phyloP scores from a whole-genome alignment of 1,284 basidiomycete genomes.

The Puccinia horiana region DNA sequence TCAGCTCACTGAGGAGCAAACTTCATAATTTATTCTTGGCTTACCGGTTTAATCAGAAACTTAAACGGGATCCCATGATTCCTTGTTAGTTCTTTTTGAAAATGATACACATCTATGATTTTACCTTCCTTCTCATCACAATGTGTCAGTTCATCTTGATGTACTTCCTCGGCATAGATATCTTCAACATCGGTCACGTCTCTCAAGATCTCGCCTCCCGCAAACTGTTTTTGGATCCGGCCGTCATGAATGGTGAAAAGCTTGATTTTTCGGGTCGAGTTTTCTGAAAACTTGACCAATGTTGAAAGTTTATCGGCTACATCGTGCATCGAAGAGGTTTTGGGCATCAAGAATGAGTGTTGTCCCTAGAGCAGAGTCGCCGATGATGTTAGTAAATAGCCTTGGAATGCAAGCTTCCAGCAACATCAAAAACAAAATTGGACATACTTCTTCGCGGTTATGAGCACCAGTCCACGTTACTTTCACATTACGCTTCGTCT shows the following conservation, averaged over 20 bases:
- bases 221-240: slow-evolving; percentile 83
- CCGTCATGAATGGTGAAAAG: slow-evolving; percentile 91
- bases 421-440: background rate
- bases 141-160: slow-evolving; percentile 68
- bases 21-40: slow-evolving; percentile 56
- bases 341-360: slow-evolving; percentile 88
- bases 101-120: slow-evolving; percentile 97
- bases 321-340: slow-evolving; percentile 91
- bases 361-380: slow-evolving; percentile 61
- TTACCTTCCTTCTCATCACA: slow-evolving; percentile 86
- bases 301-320: slow-evolving; percentile 78
- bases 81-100: slow-evolving; percentile 85
- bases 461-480: slow-evolving; percentile 94
- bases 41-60: slow-evolving; percentile 80
- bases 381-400: background rate
- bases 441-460: slow-evolving; percentile 82
- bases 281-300: slow-evolving; percentile 72
- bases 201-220: slow-evolving; percentile 91
- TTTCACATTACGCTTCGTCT: slow-evolving; percentile 96
- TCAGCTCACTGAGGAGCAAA: background rate
- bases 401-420: background rate
- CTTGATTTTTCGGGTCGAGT: slow-evolving; percentile 81
- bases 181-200: slow-evolving; percentile 92
- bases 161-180: slow-evolving; percentile 82
- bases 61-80: slow-evolving; percentile 97